Evolutionary conservation across 345 rosid genomes (phyloP).

Genomic region (Melastoma malabathricum): DNA sequence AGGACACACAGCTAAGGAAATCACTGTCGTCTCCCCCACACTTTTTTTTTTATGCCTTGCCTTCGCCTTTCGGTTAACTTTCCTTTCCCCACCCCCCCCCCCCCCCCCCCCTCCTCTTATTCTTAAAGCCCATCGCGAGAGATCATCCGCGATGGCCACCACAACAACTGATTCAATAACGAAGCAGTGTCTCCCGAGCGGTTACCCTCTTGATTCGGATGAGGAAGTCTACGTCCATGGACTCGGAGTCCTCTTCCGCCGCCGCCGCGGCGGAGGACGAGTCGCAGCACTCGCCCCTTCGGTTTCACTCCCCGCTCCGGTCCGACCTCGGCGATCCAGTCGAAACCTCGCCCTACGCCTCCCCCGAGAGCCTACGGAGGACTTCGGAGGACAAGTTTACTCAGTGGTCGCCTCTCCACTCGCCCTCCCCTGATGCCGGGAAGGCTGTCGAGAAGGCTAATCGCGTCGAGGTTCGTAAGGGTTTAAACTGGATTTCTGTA

Average conservation of each 20-base stretch:
- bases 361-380: constrained; percentile 46
- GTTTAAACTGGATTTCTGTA: too few species aligned
- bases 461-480: not conserved
- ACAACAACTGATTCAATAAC: too few species aligned
- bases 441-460: not conserved
- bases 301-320: constrained; percentile 54
- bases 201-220: constrained; percentile 9
- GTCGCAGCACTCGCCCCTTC: constrained; percentile 71
- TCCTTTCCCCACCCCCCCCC: too few species aligned
- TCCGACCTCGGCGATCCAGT: constrained; percentile 63
- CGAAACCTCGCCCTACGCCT: constrained; percentile 41
- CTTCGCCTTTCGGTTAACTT: not conserved
- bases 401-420: constrained; percentile 27
- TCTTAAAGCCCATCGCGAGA: not conserved
- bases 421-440: constrained; percentile 18
- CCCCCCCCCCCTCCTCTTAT: too few species aligned
- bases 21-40: not conserved
- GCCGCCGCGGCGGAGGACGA: constrained; percentile 17
- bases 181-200: too few species aligned
- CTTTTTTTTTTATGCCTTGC: constrained; percentile 5
- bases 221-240: constrained; percentile 51
- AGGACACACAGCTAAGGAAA: not conserved
- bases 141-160: too few species aligned
- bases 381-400: constrained; percentile 31
- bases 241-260: constrained; percentile 28